Base-by-base conservation (phyloP, 257 asterid species). In the Solanum clarkiae region DNA sequence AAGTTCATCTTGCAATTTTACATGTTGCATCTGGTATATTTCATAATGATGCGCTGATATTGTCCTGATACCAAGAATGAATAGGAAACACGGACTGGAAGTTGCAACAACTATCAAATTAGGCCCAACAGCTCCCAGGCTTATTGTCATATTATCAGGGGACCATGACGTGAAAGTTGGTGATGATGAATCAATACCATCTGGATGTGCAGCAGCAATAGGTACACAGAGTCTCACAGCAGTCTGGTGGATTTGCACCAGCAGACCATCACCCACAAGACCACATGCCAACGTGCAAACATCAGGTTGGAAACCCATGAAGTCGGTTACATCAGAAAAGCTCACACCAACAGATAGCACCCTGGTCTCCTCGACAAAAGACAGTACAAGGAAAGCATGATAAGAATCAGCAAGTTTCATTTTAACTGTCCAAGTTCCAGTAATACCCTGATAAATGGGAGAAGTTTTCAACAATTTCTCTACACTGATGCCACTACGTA, bases 241-340 rank as follows among this genome's bases (percentile, higher is more conserved):
- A 66, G 81, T 86, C 82, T 90, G 96, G 89, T 96, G 93, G 86
- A 96, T 94, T 88, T 96, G 99, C 83, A 91, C 96, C 86, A 96
- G 49, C 84, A 93, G 90, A 69, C 95, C 95, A 87, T 96, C 97
- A 85, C 92, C 92, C 62, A 95, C 95, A 49, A 92, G 89, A 87
- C 99, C 99, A 90, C 99, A 96, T 86, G 98, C 97, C 92, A 96
- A 89, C 57, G 99, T 96, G 85, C 97, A 95, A 87, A 93, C 98
- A 84, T 93, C 92, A 55, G 98, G 94, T 89, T 71, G 93, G 90
- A 93, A 96, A 89, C 99, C 98, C 82, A 92, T 93, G 59, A 92
- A 89, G 86, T 96, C 98, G 84, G 99, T 96, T 70, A 93, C 98
- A 87, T 96, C 99, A 86, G 94, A 90, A 89, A 96, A 96, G 90